A percentile compares a stretch with the other conserved stretches of the same genome.
Conservation (phyloP, 2,329 filamentous ascomycete species). For the Beauveria sp. region DNA sequence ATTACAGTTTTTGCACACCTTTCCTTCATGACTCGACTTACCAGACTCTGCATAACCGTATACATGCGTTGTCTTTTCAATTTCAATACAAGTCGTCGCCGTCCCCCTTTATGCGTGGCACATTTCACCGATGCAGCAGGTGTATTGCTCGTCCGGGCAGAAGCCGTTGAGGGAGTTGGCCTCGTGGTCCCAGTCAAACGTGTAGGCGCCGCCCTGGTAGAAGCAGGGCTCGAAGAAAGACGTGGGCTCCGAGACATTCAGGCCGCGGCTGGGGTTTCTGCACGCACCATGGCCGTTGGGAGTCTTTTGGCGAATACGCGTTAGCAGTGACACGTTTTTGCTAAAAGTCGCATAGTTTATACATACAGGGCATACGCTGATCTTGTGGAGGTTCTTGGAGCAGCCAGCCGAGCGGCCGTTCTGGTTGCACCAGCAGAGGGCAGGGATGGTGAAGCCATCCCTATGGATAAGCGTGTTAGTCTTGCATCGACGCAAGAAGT, state of each 20-base stretch:
- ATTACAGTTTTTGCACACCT: no score
- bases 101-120: neutral
- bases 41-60: no score
- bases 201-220: slow-evolving; percentile 11
- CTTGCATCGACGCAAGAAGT: no score
- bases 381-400: slow-evolving; percentile 9
- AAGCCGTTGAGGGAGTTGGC: slow-evolving; percentile 12
- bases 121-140: slow-evolving; percentile 10
- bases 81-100: neutral
- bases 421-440: slow-evolving; percentile 13
- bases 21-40: no score
- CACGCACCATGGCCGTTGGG: slow-evolving; percentile 11
- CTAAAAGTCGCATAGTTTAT: neutral
- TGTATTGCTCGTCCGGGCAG: slow-evolving; percentile 14
- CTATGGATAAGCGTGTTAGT: neutral
- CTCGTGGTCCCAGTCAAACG: slow-evolving; percentile 11
- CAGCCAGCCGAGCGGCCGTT: slow-evolving; percentile 10
- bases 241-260: neutral
- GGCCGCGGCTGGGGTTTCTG: slow-evolving; percentile 7
- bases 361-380: slow-evolving; percentile 9
- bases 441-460: slow-evolving; percentile 10
- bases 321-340: neutral
- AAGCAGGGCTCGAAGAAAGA: slow-evolving; percentile 11
- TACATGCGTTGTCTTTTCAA: neutral
- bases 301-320: neutral